Evolutionary conservation across 345 rosid species (phyloP), one percentile per base, ranked within the genome.

Genomic region (Eucalyptus grandis): DNA sequence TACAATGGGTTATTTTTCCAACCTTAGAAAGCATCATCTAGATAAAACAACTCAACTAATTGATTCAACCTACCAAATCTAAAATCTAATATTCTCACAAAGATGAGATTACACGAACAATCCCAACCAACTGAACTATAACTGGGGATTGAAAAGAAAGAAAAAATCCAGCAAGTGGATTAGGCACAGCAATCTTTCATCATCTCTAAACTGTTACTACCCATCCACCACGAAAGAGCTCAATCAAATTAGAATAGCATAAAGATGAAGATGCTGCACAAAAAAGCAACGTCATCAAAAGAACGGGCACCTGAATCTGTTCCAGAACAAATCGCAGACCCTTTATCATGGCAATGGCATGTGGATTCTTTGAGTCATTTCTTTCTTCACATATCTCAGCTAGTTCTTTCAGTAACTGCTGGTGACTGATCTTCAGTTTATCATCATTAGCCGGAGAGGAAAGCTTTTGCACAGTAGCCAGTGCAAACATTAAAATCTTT

Each of bases 271-370:
- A 50, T 86, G 34, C 62, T 5, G 46, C 26, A n/a, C 26, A 51
- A 51, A 12, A 72, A 80, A 17, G 54, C n/a, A 54, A 87, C 30
- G 22, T 17, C 2, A 43, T 30, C 34, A 19, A 14, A 46, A 62
- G 43, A 43, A 49, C 14, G 82, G 88, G 89, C 72, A 98, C 99
- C 98, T 94, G 98, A 93, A 96, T 95, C 94, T 97, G 96, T 93
- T 95, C 96, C 43, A 98, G 93, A 82, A 95, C 93, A 92, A 97
- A 97, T 30, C 97, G 96, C 60, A 98, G 93, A 50, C 99, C 99
- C 93, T 91, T 95, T 50, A 96, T 93, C 94, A 97, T 93, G 85
- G 96, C 97, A 80, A 93, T 89, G 62, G 94, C 94, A 90, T 89
- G 94, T 49, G 96, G 91, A 90, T 88, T 37, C 87, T 93, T 92